Conservation (phyloP, 768 basidiomycete genomes). For the Trametes cubensis region DNA sequence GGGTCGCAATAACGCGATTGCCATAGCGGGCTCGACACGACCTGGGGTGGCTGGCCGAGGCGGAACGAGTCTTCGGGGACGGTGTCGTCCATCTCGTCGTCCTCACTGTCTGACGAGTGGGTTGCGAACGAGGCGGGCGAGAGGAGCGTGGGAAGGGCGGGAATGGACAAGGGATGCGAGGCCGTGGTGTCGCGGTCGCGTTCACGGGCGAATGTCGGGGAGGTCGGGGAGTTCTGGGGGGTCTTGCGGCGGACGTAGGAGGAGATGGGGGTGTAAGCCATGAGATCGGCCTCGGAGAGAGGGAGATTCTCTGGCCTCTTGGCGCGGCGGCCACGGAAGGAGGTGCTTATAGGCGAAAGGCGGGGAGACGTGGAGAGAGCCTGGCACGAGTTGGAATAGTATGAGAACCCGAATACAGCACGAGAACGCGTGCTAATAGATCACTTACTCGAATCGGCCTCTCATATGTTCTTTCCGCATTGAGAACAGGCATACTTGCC, state of each 20-base stretch:
- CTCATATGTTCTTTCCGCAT: constrained; percentile 26
- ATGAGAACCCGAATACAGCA: neutral
- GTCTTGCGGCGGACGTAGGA: constrained; percentile 79
- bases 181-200: constrained; percentile 38
- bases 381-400: constrained; percentile 18
- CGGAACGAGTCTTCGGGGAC: constrained; percentile 11
- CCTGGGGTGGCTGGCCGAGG: constrained; percentile 16
- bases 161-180: constrained; percentile 60
- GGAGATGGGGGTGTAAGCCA: constrained; percentile 68
- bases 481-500: constrained; percentile 33
- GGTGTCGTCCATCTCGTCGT: constrained; percentile 30
- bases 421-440: neutral
- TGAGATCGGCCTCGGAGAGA: constrained; percentile 32
- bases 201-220: constrained; percentile 58
- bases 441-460: constrained; percentile 32
- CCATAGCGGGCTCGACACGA: constrained; percentile 17
- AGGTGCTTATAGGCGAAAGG: constrained; percentile 26
- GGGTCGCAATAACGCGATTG: constrained; percentile 25
- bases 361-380: constrained; percentile 36
- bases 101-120: constrained; percentile 33
- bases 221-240: constrained; percentile 71
- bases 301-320: constrained; percentile 31
- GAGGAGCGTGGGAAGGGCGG: constrained; percentile 56
- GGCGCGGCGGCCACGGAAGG: constrained; percentile 26
- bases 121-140: constrained; percentile 22